Evolutionary conservation across 306 rosid genomes (phyloP), one percentile per base, ranked within the genome.

Genomic region (Quercus glauca): DNA sequence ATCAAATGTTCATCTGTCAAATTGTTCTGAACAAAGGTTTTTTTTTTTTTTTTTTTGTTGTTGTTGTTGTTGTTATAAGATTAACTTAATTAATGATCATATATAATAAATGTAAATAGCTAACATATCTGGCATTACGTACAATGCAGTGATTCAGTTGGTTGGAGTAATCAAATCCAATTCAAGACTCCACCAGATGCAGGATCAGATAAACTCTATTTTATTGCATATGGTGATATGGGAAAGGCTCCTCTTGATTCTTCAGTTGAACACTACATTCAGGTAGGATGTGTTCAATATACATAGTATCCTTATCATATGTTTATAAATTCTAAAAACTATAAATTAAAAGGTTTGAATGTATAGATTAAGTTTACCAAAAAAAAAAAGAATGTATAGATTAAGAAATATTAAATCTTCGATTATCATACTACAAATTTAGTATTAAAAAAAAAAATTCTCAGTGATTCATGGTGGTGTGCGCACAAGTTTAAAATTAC

Each of bases 191-290:
- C 99, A 0, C 97, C 99, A 1, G 91, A 90, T 4, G 97, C 92
- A 74, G 99, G 91, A 69, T 83, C 90, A 15, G 85, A 85, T 35
- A 88, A 91, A 61, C 80, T 91, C 69, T 86, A 31, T 55, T 94
- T 94, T 84, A 63, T 94, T 20, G 85, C 93, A 71, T 92, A 55
- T 73, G 97, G 91, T 57, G 99, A 94, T 35, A 91, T 94, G 99
- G 99, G 97, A 33, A 94, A 94, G 82, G 86, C 97, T 69, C 97
- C 99, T 70, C 89, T 85, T 11, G 99, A 94, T 79, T 71, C 80
- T 75, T 90, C 97, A 10, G 43, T 80, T 19, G 97, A 92, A 83
- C 99, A 92, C 84, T 94, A 90, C 83, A 94, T 94, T 87, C 97
- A 94, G 93, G 99, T 91, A 68, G 75, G 21, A 43, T 6, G 33